Base-by-base conservation (phyloP, 106 monocot genomes). In the Xerophyta viscosa region DNA sequence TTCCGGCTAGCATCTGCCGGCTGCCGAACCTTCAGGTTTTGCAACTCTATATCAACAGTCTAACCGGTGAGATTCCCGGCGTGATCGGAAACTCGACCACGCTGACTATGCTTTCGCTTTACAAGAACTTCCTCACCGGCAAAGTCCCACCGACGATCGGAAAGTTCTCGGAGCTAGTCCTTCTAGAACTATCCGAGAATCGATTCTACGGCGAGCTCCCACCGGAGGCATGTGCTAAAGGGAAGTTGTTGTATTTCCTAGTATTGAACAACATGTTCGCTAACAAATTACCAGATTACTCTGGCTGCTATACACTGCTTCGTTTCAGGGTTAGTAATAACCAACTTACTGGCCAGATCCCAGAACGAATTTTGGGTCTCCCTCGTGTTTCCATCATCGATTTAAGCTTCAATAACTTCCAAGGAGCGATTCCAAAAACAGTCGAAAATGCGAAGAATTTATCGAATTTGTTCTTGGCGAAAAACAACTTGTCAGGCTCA, bases 111-210 rank as follows among this genome's bases (percentile, higher is more conserved):
- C 43, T 96, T 7, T 96, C 96, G 2, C 2, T 90, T 2, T 94
- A 94, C 71, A 46, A 62, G 31, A 94, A 94, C 27, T 76, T 50
- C 22, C 76, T 94, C 24, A 61, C 88, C 11, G 94, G 94, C 2
- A 46, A 67, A 28, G 27, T 94, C 20, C 94, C 88, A 2, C 42
- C 69, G 8, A 62, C 52, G 3, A 71, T 94, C 4, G 94, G 94
- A 11, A 48, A 63, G 23, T 73, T 58, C 54, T 94, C 94, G 4
- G 45, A 69, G 2, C 58, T 94, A 4, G 42, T 67, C 1, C 80
- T 94, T 14, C 52, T 94, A 12, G 94, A 94, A 66, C 46, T 94
- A 25, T 76, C 89, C 8, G 89, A 98, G 71, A 98, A 98, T 49
- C 78, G 60, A 26, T 55, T 98, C 23, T 71, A 68, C 21, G 89